A percentile compares a stretch with the other conserved stretches of the same genome.
phyloP scores from a whole-genome alignment of 345 rosid species.

The Diplotaxis tenuifolia region DNA sequence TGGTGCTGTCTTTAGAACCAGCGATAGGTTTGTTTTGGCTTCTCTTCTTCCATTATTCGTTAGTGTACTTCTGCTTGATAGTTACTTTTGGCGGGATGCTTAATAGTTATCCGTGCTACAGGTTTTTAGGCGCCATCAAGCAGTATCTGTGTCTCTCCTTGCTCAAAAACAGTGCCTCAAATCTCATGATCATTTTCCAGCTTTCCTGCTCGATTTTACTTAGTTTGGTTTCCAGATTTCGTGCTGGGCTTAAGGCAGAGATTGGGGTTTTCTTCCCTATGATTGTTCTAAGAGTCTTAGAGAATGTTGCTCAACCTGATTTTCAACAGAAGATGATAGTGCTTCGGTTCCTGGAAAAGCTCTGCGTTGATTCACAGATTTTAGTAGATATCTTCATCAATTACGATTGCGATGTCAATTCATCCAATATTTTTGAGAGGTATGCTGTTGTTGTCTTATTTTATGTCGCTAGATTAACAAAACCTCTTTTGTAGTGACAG shows the following conservation, averaged over 20 bases:
- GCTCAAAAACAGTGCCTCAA: slow-evolving; percentile 95
- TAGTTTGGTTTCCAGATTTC: slow-evolving; percentile 93
- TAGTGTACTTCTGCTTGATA: slow-evolving; percentile 7
- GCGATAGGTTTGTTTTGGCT: slow-evolving; percentile 69
- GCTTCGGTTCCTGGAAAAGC: slow-evolving; percentile 94
- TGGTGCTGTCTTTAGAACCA: slow-evolving; percentile 96
- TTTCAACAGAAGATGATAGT: slow-evolving; percentile 98
- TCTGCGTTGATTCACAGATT: slow-evolving; percentile 94
- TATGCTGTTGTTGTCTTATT: slow-evolving; percentile 34
- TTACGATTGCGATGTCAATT: slow-evolving; percentile 99
- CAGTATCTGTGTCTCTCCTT: slow-evolving; percentile 91
- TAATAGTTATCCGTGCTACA: slow-evolving; percentile 36
- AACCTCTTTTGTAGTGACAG: background rate
- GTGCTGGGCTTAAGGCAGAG: slow-evolving; percentile 99
- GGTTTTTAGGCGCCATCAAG: slow-evolving; percentile 98
- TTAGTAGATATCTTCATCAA: slow-evolving; percentile 95
- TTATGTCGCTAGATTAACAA: slow-evolving; percentile 1
- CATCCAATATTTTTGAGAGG: slow-evolving; percentile 99
- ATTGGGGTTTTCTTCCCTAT: slow-evolving; percentile 99
- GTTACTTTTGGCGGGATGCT: slow-evolving; percentile 1
- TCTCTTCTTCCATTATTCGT: slow-evolving; percentile 8
- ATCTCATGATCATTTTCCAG: slow-evolving; percentile 96
- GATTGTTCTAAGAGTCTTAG: slow-evolving; percentile 95
- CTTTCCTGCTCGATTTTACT: slow-evolving; percentile 99
- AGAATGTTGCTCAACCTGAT: slow-evolving; percentile 97